Percentiles rank a stretch among this genome's conserved stretches.
These are phyloP conservation scores for Triticum aestivum DNA, from an alignment of 176 grass and related monocot genomes.

Conservation along the genomic window DNA sequence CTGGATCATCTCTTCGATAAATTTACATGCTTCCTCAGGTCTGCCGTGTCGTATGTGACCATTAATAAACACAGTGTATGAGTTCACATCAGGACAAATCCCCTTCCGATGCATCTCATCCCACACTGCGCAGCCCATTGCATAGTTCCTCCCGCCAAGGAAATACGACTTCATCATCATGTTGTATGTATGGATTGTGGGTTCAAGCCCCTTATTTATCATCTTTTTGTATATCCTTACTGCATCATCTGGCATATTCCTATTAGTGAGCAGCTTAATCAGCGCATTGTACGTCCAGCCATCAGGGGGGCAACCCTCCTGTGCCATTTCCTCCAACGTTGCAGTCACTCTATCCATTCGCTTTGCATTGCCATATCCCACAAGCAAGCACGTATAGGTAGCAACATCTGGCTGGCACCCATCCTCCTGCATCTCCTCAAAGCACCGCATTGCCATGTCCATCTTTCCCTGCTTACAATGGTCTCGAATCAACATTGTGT, in stretches of 20 bases:
- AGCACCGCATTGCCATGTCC: slow-evolving; percentile 64
- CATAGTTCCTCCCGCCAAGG: slow-evolving; percentile 56
- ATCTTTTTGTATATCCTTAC: slow-evolving; percentile 75
- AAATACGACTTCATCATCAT: slow-evolving; percentile 98
- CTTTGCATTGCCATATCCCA: slow-evolving; percentile 76
- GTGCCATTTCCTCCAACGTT: slow-evolving; percentile 62
- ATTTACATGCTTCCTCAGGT: slow-evolving; percentile 58
- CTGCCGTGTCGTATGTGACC: slow-evolving; percentile 81
- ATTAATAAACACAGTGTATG: slow-evolving; percentile 77
- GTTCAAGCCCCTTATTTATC: slow-evolving; percentile 79
- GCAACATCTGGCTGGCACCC: slow-evolving; percentile 49
- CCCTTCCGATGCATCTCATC: slow-evolving; percentile 74
- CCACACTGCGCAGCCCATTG: slow-evolving; percentile 76
- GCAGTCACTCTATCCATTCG: slow-evolving; percentile 73
- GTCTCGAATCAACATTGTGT: slow-evolving; percentile 67
- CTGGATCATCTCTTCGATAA: slow-evolving; percentile 80
- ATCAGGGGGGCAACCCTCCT: slow-evolving; percentile 67
- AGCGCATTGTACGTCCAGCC: slow-evolving; percentile 65
- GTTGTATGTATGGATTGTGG: slow-evolving; percentile 86
- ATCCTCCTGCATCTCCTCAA: slow-evolving; percentile 62
- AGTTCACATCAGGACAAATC: slow-evolving; percentile 86
- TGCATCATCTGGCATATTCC: slow-evolving; percentile 72
- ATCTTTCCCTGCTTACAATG: slow-evolving; percentile 83
- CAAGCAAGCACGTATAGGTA: slow-evolving; percentile 82
- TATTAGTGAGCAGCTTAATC: slow-evolving; percentile 84